These are phyloP conservation scores for Linderniella brevidens DNA, from an alignment of 257 asterid species.

Conservation along the genomic window DNA sequence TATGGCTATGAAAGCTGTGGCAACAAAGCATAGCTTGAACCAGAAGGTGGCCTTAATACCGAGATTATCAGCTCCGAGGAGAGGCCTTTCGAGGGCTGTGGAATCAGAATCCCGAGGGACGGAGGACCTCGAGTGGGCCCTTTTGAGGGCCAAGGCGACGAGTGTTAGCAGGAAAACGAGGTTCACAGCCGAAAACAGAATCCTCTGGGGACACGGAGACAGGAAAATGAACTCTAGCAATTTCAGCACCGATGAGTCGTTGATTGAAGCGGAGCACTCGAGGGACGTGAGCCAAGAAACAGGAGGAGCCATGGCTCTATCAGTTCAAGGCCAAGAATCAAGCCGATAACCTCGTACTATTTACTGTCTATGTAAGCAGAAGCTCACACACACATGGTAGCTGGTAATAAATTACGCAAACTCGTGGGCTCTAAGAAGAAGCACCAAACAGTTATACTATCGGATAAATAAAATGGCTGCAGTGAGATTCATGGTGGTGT, in stretches of 20 bases:
- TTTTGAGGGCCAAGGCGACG: conserved; percentile 18
- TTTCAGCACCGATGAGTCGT: conserved; percentile 10
- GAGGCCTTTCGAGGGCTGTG: conserved; percentile 23
- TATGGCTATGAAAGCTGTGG: conserved; percentile 25
- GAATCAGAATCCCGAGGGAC: conserved; percentile 6
- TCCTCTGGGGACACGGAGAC: conserved; percentile 41
- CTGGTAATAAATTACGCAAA: too few species aligned
- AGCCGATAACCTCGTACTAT: too few species aligned
- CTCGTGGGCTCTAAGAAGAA: too few species aligned
- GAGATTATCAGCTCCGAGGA: conserved; percentile 19
- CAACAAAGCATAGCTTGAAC: conserved; percentile 19
- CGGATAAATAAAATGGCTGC: too few species aligned
- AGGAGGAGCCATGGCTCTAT: too few species aligned
- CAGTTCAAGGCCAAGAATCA: too few species aligned
- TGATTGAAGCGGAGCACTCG: conserved; percentile 26
- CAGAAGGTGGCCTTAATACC: conserved; percentile 16
- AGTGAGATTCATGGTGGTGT: too few species aligned
- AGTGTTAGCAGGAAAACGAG: conserved; percentile 22
- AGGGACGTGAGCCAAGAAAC: conserved; percentile 26
- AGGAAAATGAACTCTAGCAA: conserved; percentile 34
- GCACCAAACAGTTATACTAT: too few species aligned
- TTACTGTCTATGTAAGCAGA: too few species aligned
- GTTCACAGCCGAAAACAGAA: conserved; percentile 21
- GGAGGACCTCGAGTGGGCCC: conserved; percentile 16
- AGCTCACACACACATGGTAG: too few species aligned